Base-by-base conservation (phyloP, 2,329 filamentous ascomycete species). In the Pseudogymnoascus sp. region DNA sequence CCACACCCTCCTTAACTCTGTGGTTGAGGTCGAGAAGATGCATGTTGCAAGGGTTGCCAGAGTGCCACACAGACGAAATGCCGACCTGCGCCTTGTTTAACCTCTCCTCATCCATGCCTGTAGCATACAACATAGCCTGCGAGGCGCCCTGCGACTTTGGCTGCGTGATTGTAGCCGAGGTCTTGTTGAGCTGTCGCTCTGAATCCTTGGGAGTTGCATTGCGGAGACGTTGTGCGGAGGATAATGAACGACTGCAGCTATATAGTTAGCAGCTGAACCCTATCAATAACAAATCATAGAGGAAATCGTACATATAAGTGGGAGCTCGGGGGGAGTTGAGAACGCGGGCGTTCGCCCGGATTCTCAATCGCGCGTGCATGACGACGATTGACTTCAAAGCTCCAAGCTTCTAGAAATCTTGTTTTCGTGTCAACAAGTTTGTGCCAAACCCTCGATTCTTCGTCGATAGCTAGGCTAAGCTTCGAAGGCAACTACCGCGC, bases 11-110 rank as follows among this genome's bases (percentile, higher is more conserved):
- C 68, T 84, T 86, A 20, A 73, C 71, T 39, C 66, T 65, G 62
- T 72, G 62, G 64, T 69, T 72, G 61, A 99, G 84, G 71, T 95
- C 90, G 75, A 99, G 82, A 64, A 99, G 80, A 76, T 99, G 94
- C 93, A 97, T 99, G 78, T 99, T 99, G 81, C 94, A 99, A 25
- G 94, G 94, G 78, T 99, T 99, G 62, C 94, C 94, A 68, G 91
- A 88, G 77, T 93, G 97, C 94, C 94, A 99, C 64, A 97, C 92
- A 5, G 92, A 97, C 41, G 93, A 96, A 73, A 99, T 97, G 67
- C 94, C 94, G 68, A 99, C 88, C 79, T 99, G 95, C 25, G 94
- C 89, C 80, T 97, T 99, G 79, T 88, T 87, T 87, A 97, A 90
- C 75, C 96, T 92, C 61, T 82, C 82, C 71, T 96, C 90, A 41